Evolutionary conservation across 768 basidiomycete genomes (phyloP).

Genomic region (Hemileccinum rubropunctum): DNA sequence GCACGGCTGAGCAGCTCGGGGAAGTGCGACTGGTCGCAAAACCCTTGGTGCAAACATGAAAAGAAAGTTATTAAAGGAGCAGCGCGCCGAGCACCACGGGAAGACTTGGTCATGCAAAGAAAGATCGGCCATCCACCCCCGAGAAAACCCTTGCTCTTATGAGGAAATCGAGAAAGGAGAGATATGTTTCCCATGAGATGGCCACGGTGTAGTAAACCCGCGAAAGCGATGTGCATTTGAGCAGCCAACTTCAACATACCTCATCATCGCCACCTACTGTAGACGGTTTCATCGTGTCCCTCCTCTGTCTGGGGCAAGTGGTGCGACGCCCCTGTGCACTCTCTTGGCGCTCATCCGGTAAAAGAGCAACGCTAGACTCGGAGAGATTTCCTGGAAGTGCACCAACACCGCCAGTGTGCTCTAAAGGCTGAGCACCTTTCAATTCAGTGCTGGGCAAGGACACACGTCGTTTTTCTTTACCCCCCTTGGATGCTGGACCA

Average conservation of each 20-base stretch:
- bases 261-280: background rate
- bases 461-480: background rate
- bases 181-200: background rate
- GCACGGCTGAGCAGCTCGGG: background rate
- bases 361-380: constrained; percentile 45
- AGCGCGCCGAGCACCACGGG: background rate
- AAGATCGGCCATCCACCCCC: background rate
- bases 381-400: constrained; percentile 45
- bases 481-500: constrained; percentile 4
- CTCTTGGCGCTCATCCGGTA: constrained; percentile 45
- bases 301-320: constrained; percentile 12
- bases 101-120: background rate
- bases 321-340: background rate
- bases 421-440: constrained; percentile 31
- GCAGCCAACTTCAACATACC: constrained; percentile 10
- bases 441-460: constrained; percentile 38
- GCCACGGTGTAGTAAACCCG: background rate
- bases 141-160: background rate
- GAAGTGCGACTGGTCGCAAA: background rate
- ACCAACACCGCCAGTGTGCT: constrained; percentile 42
- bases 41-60: background rate
- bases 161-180: background rate
- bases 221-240: background rate
- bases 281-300: constrained; percentile 14
- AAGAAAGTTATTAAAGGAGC: background rate